phyloP scores from a whole-genome alignment of 2,329 filamentous ascomycete genomes.

The Penicillium italicum region DNA sequence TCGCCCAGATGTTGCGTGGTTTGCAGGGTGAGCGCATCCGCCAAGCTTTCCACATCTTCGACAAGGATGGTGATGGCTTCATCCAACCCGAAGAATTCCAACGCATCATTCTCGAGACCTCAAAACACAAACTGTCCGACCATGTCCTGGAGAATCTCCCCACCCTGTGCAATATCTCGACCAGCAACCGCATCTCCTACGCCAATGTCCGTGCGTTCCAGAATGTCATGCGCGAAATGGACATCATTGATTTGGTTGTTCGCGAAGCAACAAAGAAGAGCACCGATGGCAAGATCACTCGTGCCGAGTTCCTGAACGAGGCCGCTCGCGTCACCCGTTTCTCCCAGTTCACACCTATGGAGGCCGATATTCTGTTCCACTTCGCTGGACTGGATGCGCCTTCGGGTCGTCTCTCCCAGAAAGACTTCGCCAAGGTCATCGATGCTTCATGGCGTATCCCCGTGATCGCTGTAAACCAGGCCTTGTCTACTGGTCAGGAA shows the following conservation, averaged over 20 bases:
- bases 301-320: slow-evolving; percentile 90
- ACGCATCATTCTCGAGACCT: slow-evolving; percentile 90
- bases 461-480: slow-evolving; percentile 52
- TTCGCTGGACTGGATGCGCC: slow-evolving; percentile 91
- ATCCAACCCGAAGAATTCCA: slow-evolving; percentile 96
- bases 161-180: slow-evolving; percentile 90
- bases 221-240: slow-evolving; percentile 97
- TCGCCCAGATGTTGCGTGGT: slow-evolving; percentile 95
- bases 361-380: slow-evolving; percentile 97
- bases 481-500: slow-evolving; percentile 46
- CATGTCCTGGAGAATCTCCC: slow-evolving; percentile 87
- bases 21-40: slow-evolving; percentile 93
- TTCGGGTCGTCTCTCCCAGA: slow-evolving; percentile 74
- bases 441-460: slow-evolving; percentile 84
- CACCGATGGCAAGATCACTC: slow-evolving; percentile 85
- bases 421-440: slow-evolving; percentile 90
- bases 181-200: slow-evolving; percentile 91
- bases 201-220: slow-evolving; percentile 97
- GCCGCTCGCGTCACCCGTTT: slow-evolving; percentile 87
- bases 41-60: slow-evolving; percentile 89
- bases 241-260: slow-evolving; percentile 90
- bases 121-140: slow-evolving; percentile 94
- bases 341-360: slow-evolving; percentile 96
- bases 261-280: slow-evolving; percentile 81
- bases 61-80: slow-evolving; percentile 88